Percentiles rank a stretch among this genome's conserved stretches.
Conservation (phyloP, 2,329 filamentous ascomycete genomes). For the Talaromyces sp. region DNA sequence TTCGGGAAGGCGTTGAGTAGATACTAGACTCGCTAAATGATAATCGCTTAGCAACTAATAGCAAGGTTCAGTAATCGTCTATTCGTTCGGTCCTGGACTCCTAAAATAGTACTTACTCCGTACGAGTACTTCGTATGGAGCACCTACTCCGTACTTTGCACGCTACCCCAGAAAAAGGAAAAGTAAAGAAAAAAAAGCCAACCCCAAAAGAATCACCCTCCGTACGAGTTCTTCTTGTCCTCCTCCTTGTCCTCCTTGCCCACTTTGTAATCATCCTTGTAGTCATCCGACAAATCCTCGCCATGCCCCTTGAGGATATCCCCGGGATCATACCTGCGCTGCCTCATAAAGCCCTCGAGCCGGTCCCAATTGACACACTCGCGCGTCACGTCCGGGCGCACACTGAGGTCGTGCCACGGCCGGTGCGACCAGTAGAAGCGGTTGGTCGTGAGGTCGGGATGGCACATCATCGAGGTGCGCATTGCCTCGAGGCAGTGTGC, state of each 20-base stretch:
- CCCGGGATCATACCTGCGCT: not conserved
- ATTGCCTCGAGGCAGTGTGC: not conserved
- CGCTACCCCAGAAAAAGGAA: too few species aligned
- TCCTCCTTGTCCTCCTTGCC: not conserved
- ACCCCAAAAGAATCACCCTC: too few species aligned
- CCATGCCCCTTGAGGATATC: slow-evolving; percentile 1
- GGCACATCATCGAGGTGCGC: slow-evolving; percentile 1
- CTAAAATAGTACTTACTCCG: too few species aligned
- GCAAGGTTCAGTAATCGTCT: too few species aligned
- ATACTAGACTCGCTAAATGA: too few species aligned
- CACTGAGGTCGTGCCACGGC: slow-evolving; percentile 1
- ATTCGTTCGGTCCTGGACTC: too few species aligned
- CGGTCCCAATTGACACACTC: not conserved
- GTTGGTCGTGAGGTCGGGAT: not conserved
- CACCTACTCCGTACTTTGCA: too few species aligned
- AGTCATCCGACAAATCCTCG: not conserved
- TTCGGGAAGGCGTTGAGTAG: too few species aligned
- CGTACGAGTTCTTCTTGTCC: not conserved
- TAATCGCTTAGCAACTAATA: too few species aligned
- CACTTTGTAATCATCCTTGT: not conserved
- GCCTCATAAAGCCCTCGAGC: not conserved
- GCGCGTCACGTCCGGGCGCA: not conserved
- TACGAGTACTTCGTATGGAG: too few species aligned
- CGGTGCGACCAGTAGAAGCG: slow-evolving; percentile 1
- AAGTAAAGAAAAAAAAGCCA: too few species aligned